Evolutionary conservation across 257 asterid genomes (phyloP).

Genomic region (Haberlea rhodopensis): DNA sequence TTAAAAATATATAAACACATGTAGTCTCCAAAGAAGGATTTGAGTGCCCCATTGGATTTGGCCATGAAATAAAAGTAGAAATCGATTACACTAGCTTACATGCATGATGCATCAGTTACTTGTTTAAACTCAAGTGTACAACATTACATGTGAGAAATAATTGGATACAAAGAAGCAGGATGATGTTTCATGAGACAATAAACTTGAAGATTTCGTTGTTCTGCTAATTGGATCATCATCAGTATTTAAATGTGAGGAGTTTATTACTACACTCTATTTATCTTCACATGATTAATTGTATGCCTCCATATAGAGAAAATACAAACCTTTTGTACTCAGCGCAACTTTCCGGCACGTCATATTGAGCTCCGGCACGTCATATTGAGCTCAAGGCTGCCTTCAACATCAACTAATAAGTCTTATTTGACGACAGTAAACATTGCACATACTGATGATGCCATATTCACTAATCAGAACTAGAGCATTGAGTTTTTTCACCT

Average conservation of each 20-base stretch:
- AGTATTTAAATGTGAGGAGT: slow-evolving; percentile 5
- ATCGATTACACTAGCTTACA: neutral
- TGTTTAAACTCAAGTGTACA: neutral
- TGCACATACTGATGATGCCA: neutral
- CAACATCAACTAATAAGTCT: neutral
- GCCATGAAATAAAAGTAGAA: neutral
- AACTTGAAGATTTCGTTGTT: slow-evolving; percentile 6
- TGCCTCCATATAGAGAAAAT: slow-evolving; percentile 5
- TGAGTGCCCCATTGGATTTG: neutral
- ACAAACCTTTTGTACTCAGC: neutral
- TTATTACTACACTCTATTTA: slow-evolving; percentile 7
- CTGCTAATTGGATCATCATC: slow-evolving; percentile 10
- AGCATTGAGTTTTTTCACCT: slow-evolving; percentile 1
- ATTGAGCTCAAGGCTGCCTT: neutral
- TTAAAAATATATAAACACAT: too few relatives aligned
- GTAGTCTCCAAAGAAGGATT: neutral
- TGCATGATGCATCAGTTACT: neutral
- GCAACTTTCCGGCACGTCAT: neutral
- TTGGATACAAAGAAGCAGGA: slow-evolving; percentile 7
- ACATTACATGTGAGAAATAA: neutral
- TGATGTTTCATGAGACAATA: slow-evolving; percentile 10
- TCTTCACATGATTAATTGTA: neutral
- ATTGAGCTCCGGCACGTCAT: neutral
- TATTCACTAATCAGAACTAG: neutral
- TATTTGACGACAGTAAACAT: neutral